A percentile compares a stretch with the other conserved stretches of the same genome.
These are phyloP conservation scores for Rhizophagus sp. DNA, from an alignment of 192 early-diverging fungal genomes.

Conservation along the genomic window DNA sequence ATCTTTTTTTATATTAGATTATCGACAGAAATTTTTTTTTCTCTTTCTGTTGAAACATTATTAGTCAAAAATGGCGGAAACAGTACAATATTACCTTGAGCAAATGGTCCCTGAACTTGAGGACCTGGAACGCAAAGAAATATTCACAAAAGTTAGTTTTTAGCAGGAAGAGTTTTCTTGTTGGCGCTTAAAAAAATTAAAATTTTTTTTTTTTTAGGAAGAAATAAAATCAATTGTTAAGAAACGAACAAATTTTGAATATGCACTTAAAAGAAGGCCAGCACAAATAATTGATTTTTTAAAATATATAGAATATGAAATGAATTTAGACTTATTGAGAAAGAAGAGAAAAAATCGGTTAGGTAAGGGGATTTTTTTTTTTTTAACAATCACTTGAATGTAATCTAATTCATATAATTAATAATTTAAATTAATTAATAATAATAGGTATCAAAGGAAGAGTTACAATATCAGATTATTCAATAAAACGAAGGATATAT, in stretches of 20 bases:
- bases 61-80: slow-evolving; percentile 75
- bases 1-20: no score
- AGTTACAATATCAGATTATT: slow-evolving; percentile 73
- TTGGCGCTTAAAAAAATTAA: no score
- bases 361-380: slow-evolving; percentile 35
- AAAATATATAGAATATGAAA: slow-evolving; percentile 92
- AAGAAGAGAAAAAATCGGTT: slow-evolving; percentile 74
- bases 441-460: slow-evolving; percentile 37
- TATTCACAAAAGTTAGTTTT: slow-evolving; percentile 59
- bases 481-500: slow-evolving; percentile 73
- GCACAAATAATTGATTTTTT: slow-evolving; percentile 77
- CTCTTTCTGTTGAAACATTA: no score
- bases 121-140: slow-evolving; percentile 76
- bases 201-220: slow-evolving; percentile 37
- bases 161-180: background rate
- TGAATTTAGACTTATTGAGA: slow-evolving; percentile 84
- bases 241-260: slow-evolving; percentile 87
- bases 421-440: background rate
- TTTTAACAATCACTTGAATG: background rate
- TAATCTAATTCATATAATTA: no score
- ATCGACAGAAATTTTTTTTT: no score
- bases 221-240: slow-evolving; percentile 91
- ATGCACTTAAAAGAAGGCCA: slow-evolving; percentile 79
- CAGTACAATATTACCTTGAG: slow-evolving; percentile 89
- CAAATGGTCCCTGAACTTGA: slow-evolving; percentile 90